Conservation (phyloP, 1,284 basidiomycete genomes). For the Polyporus tsugae region DNA sequence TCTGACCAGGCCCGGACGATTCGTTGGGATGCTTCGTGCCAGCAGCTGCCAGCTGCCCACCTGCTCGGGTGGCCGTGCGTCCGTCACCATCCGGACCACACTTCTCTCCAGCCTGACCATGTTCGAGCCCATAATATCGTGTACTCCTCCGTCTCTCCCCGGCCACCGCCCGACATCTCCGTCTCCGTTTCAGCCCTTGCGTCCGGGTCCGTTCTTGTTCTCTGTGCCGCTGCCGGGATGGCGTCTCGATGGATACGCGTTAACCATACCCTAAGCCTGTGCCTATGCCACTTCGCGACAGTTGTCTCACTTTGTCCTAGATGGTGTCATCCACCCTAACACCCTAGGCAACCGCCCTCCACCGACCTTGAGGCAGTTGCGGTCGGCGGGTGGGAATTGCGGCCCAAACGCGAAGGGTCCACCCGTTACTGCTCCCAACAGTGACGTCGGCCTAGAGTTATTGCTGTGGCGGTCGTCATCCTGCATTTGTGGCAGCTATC, state of each 20-base stretch:
- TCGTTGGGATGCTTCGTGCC: slow-evolving; percentile 18
- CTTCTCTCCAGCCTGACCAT: slow-evolving; percentile 4
- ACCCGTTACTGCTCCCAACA: background rate
- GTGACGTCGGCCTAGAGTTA: background rate
- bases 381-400: background rate
- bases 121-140: background rate
- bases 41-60: slow-evolving; percentile 10
- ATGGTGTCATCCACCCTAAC: slow-evolving; percentile 2
- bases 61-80: slow-evolving; percentile 18
- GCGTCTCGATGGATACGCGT: slow-evolving; percentile 6
- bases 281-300: slow-evolving; percentile 6
- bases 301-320: slow-evolving; percentile 3
- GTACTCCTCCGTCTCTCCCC: slow-evolving; percentile 1
- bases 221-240: background rate
- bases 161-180: slow-evolving; percentile 1
- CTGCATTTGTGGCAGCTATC: background rate
- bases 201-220: background rate
- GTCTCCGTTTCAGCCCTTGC: background rate
- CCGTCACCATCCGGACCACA: slow-evolving; percentile 10
- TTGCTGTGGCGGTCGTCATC: background rate
- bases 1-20: slow-evolving; percentile 26
- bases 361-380: background rate
- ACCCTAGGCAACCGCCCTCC: background rate
- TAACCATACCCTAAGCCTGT: slow-evolving; percentile 4
- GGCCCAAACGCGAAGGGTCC: background rate